Conservation (phyloP, 2,329 filamentous ascomycete genomes). For the Sphaerostilbella broomeana region DNA sequence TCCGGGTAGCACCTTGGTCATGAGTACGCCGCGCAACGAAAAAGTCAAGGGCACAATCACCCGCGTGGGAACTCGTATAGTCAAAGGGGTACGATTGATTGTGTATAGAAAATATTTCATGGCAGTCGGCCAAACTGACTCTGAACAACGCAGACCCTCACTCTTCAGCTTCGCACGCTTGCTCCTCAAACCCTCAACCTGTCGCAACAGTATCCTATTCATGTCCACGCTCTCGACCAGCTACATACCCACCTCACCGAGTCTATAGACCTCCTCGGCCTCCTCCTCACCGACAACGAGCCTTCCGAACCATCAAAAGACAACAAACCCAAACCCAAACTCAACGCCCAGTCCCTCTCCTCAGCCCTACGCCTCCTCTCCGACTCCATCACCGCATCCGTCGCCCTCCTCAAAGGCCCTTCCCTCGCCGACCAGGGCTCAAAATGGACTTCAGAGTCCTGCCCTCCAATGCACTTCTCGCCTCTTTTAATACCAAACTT, state of each 20-base stretch:
- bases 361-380: constrained; percentile 51
- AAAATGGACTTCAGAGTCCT: constrained; percentile 39
- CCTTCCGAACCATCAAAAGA: neutral
- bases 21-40: constrained; percentile 83
- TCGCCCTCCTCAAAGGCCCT: constrained; percentile 50
- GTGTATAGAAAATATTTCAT: too few species aligned
- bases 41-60: constrained; percentile 89
- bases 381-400: constrained; percentile 46
- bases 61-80: constrained; percentile 79
- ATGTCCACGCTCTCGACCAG: constrained; percentile 62
- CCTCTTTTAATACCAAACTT: constrained; percentile 50
- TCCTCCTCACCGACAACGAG: constrained; percentile 48
- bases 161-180: constrained; percentile 68
- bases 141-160: constrained; percentile 52
- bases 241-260: constrained; percentile 74
- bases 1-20: constrained; percentile 78
- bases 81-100: constrained; percentile 85
- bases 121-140: too few species aligned
- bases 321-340: constrained; percentile 54
- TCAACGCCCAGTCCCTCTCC: constrained; percentile 49
- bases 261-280: constrained; percentile 73
- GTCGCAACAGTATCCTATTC: constrained; percentile 43
- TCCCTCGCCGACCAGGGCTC: constrained; percentile 33
- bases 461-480: constrained; percentile 37
- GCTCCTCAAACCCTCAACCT: constrained; percentile 44